These are phyloP conservation scores for Xylaria longipes DNA, from an alignment of 495 filamentous ascomycete genomes.

Conservation along the genomic window DNA sequence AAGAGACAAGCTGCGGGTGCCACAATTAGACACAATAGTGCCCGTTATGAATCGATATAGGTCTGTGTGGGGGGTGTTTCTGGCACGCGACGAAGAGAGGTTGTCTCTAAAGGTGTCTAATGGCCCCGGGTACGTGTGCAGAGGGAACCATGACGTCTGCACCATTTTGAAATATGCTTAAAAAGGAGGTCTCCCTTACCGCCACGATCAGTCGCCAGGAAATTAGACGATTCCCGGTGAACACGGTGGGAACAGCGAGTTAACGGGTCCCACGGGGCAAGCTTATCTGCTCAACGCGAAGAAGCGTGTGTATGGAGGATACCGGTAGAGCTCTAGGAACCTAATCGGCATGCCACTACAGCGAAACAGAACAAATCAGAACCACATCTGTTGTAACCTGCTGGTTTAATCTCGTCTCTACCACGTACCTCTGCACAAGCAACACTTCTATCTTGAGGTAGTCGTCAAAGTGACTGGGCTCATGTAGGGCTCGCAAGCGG, in stretches of 20 bases:
- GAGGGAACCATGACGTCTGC: conserved; percentile 14
- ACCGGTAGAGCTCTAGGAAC: conserved; percentile 55
- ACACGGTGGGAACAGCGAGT: conserved; percentile 69
- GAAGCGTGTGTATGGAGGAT: conserved; percentile 59
- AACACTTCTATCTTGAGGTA: conserved; percentile 41
- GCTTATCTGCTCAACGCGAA: conserved; percentile 47
- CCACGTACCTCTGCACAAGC: conserved; percentile 44
- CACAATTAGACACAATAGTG: conserved; percentile 38
- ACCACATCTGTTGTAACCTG: conserved; percentile 18
- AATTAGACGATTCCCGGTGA: conserved; percentile 55
- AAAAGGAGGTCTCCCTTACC: conserved; percentile 65
- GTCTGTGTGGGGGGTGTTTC: conserved; percentile 35
- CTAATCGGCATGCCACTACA: conserved; percentile 55
- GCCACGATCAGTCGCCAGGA: conserved; percentile 65
- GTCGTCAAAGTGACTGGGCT: conserved; percentile 40
- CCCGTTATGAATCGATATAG: conserved; percentile 37
- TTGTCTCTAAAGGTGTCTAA: conserved; percentile 40
- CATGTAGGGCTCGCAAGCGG: conserved; percentile 39
- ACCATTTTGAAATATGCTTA: conserved; percentile 24
- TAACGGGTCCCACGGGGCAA: conserved; percentile 73
- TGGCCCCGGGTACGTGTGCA: conserved; percentile 29
- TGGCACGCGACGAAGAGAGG: conserved; percentile 37
- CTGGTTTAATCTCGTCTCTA: conserved; percentile 5
- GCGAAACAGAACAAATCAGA: conserved; percentile 43
- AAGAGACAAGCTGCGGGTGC: conserved; percentile 37